Conservation (phyloP, 1,284 basidiomycete species). For the Dichomitus squalens region DNA sequence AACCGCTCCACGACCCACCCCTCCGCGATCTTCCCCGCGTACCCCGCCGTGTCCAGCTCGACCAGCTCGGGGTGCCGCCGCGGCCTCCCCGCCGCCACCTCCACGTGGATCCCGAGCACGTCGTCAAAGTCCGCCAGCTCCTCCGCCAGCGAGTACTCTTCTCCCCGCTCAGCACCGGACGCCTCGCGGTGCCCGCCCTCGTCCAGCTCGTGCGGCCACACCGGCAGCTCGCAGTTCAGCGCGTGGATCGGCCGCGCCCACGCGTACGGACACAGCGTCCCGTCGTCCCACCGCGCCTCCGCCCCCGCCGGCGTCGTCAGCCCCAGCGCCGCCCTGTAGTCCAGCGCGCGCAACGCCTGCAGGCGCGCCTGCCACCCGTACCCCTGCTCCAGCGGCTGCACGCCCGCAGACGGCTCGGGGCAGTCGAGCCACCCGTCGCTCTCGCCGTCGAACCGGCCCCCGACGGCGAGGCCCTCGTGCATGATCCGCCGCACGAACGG, state of each 20-base stretch:
- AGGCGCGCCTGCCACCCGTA: conserved; percentile 14
- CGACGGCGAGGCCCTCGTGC: conserved; percentile 73
- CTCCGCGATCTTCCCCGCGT: conserved; percentile 68
- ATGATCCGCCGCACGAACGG: conserved; percentile 86
- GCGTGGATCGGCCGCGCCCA: conserved; percentile 74
- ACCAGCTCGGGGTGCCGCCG: conserved; percentile 40
- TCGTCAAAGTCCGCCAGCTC: not conserved
- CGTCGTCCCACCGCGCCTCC: conserved; percentile 48
- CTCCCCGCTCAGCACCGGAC: too few species aligned
- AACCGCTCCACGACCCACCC: conserved; percentile 80
- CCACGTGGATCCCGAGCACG: not conserved
- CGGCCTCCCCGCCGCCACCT: not conserved
- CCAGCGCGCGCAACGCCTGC: conserved; percentile 19
- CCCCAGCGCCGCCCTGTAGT: conserved; percentile 13
- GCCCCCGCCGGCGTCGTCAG: conserved; percentile 18
- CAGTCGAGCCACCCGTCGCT: conserved; percentile 68
- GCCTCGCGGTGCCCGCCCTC: conserved; percentile 17
- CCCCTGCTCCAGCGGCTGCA: not conserved
- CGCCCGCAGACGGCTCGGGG: conserved; percentile 42
- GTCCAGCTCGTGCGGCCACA: conserved; percentile 76
- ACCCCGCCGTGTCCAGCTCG: conserved; percentile 86
- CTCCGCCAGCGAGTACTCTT: not conserved
- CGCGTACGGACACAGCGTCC: conserved; percentile 73
- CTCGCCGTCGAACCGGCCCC: conserved; percentile 60
- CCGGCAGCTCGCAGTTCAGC: conserved; percentile 69